Conservation (phyloP, 2,329 filamentous ascomycete genomes). For the Fusarium sp. region DNA sequence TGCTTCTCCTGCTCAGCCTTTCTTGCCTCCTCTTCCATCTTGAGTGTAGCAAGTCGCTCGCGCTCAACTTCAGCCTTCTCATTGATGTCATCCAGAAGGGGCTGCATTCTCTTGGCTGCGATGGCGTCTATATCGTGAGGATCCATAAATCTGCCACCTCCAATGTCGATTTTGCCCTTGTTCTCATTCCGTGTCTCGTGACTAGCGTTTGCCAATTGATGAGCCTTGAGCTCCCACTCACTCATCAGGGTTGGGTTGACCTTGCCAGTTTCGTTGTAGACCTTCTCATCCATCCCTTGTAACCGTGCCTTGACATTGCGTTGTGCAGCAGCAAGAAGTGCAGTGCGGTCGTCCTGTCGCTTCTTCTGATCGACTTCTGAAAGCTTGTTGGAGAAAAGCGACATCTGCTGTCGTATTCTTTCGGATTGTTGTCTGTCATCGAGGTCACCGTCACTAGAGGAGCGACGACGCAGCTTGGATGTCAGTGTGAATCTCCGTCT, state of each 20-base stretch:
- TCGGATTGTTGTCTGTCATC: conserved; percentile 77
- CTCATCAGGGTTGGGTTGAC: conserved; percentile 75
- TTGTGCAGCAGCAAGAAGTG: conserved; percentile 81
- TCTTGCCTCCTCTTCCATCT: conserved; percentile 68
- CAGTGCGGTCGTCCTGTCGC: conserved; percentile 78
- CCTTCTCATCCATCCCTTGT: conserved; percentile 83
- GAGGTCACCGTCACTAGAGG: conserved; percentile 75
- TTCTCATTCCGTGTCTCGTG: conserved; percentile 70
- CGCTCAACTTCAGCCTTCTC: conserved; percentile 80
- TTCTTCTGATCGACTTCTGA: conserved; percentile 79
- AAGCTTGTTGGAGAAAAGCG: conserved; percentile 76
- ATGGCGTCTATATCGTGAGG: conserved; percentile 83
- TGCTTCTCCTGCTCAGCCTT: conserved; percentile 64
- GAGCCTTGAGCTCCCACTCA: conserved; percentile 84
- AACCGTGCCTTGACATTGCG: conserved; percentile 86
- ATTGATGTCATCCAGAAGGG: conserved; percentile 86
- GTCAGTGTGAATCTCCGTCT: conserved; percentile 63
- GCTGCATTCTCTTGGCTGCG: conserved; percentile 81
- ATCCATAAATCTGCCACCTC: conserved; percentile 84
- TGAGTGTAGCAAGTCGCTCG: conserved; percentile 74
- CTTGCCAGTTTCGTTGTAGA: conserved; percentile 81
- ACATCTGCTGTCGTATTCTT: conserved; percentile 83
- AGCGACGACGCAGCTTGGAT: conserved; percentile 70
- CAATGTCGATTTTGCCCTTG: conserved; percentile 73
- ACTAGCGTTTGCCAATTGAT: conserved; percentile 74